phyloP scores from a whole-genome alignment of 2,329 filamentous ascomycete species.

The Ophiostoma ips region DNA sequence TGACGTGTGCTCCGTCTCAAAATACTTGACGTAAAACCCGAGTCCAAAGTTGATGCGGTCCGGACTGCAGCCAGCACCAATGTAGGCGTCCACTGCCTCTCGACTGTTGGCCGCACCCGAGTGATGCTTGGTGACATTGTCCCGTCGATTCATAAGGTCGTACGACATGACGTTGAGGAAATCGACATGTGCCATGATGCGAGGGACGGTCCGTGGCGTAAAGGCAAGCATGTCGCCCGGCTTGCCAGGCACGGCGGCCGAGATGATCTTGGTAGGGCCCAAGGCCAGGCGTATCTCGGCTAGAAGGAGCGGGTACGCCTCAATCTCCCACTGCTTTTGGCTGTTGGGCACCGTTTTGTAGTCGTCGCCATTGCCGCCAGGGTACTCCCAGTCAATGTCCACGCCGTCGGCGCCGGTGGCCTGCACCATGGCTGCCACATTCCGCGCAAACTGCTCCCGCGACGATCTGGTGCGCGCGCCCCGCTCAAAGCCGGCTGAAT shows the following conservation, averaged over 20 bases:
- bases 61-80: slow-evolving; percentile 39
- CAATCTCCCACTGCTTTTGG: slow-evolving; percentile 44
- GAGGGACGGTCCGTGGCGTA: slow-evolving; percentile 38
- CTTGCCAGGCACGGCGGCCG: slow-evolving; percentile 52
- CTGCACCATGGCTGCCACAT: slow-evolving; percentile 49
- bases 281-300: slow-evolving; percentile 42
- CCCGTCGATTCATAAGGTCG: slow-evolving; percentile 61
- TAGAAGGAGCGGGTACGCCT: slow-evolving; percentile 47
- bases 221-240: slow-evolving; percentile 53
- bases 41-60: slow-evolving; percentile 51
- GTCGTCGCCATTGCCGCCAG: slow-evolving; percentile 52
- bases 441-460: slow-evolving; percentile 46
- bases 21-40: slow-evolving; percentile 57
- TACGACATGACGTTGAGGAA: slow-evolving; percentile 62
- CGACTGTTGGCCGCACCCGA: slow-evolving; percentile 41
- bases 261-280: slow-evolving; percentile 44
- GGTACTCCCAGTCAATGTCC: slow-evolving; percentile 56
- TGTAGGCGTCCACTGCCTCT: slow-evolving; percentile 43
- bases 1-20: slow-evolving; percentile 35
- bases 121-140: slow-evolving; percentile 51
- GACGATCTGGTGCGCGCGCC: slow-evolving; percentile 38
- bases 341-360: slow-evolving; percentile 50
- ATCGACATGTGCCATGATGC: slow-evolving; percentile 46
- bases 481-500: slow-evolving; percentile 46
- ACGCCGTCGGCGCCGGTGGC: slow-evolving; percentile 48